Evolutionary conservation across 1,139 yeast species (phyloP).

Genomic region (Blastobotrys buckinghamii): DNA sequence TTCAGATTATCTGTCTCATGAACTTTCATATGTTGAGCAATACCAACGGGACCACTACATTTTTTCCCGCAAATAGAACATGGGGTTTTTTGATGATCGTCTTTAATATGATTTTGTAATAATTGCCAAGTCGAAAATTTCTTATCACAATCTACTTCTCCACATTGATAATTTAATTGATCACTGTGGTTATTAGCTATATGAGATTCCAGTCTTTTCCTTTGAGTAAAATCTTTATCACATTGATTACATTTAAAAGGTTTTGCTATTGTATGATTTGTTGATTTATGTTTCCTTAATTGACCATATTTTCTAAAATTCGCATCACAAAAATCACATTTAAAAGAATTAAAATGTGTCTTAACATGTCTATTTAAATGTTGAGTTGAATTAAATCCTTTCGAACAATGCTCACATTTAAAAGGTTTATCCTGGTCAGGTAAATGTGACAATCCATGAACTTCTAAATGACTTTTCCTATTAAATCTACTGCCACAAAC

Average conservation of each 20-base stretch:
- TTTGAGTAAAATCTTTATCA: slow-evolving; percentile 28
- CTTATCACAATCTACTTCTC: slow-evolving; percentile 54
- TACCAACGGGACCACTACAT: slow-evolving; percentile 68
- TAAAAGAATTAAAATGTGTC: slow-evolving; percentile 68
- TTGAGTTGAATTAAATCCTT: slow-evolving; percentile 77
- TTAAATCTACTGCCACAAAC: slow-evolving; percentile 62
- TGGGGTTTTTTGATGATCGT: slow-evolving; percentile 57
- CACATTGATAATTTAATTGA: slow-evolving; percentile 40
- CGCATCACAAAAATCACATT: slow-evolving; percentile 61
- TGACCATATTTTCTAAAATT: slow-evolving; percentile 75
- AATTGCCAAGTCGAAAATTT: slow-evolving; percentile 73
- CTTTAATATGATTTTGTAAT: slow-evolving; percentile 63
- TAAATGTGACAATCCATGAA: slow-evolving; percentile 54
- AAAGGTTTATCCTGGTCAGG: slow-evolving; percentile 57
- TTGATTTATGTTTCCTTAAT: slow-evolving; percentile 61
- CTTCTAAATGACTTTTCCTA: slow-evolving; percentile 70
- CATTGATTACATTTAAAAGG: slow-evolving; percentile 33
- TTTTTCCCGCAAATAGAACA: slow-evolving; percentile 66
- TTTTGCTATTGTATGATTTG: slow-evolving; percentile 44
- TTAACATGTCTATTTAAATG: slow-evolving; percentile 76
- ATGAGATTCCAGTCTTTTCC: slow-evolving; percentile 33
- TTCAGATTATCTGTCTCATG: slow-evolving; percentile 18
- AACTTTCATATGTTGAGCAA: slow-evolving; percentile 54
- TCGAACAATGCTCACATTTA: slow-evolving; percentile 69
- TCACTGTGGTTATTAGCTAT: slow-evolving; percentile 28